Evolutionary conservation across 805 yeast genomes (phyloP).

Genomic region (Metschnikowia vanudenii): DNA sequence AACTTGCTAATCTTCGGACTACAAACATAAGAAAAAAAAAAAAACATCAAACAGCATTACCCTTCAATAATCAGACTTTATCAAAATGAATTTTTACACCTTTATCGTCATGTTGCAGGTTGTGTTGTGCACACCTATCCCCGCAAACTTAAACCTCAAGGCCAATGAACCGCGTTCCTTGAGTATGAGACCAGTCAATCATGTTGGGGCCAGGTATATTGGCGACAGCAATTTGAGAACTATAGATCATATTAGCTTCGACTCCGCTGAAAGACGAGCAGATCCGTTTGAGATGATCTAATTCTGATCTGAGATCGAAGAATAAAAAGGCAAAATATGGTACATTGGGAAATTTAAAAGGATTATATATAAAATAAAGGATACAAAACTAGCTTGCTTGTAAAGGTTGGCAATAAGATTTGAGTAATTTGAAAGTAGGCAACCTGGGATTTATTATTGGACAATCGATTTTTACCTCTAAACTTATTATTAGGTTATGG

Average conservation of each 20-base stretch:
- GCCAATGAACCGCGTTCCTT: slow-evolving; percentile 18
- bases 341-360: neutral
- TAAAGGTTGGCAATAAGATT: too few relatives aligned
- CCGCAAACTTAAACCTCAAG: slow-evolving; percentile 28
- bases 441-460: too few relatives aligned
- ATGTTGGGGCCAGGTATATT: neutral
- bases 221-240: neutral
- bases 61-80: too few relatives aligned
- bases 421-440: too few relatives aligned
- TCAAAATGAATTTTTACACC: slow-evolving; percentile 11
- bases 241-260: slow-evolving; percentile 9
- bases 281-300: neutral
- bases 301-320: neutral
- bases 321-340: neutral
- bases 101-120: slow-evolving; percentile 3
- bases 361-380: neutral
- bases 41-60: too few relatives aligned
- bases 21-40: too few relatives aligned
- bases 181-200: slow-evolving; percentile 11
- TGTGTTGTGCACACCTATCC: slow-evolving; percentile 28
- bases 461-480: too few relatives aligned
- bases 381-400: neutral
- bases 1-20: neutral
- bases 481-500: too few relatives aligned
- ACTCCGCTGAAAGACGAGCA: slow-evolving; percentile 2